Evolutionary conservation across 768 basidiomycete species (phyloP).

Genomic region (Boletus pseudo-olivaceus): DNA sequence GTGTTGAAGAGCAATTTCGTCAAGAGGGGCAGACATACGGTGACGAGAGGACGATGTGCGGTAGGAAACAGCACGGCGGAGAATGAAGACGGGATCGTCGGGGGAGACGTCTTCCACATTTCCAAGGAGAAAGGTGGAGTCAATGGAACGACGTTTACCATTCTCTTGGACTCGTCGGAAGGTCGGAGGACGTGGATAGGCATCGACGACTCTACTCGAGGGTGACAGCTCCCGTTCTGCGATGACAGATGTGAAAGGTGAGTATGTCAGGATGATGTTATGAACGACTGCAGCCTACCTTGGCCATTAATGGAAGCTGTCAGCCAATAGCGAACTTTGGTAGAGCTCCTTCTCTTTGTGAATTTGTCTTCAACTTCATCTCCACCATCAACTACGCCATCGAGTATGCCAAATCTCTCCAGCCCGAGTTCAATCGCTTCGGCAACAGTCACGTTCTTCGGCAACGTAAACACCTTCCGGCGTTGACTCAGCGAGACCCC

Average conservation of each 20-base stretch:
- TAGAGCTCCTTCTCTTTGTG: slow-evolving; percentile 71
- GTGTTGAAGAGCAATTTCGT: slow-evolving; percentile 77
- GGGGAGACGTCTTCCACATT: slow-evolving; percentile 68
- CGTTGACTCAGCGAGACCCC: slow-evolving; percentile 59
- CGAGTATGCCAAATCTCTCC: slow-evolving; percentile 91
- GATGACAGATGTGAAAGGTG: slow-evolving; percentile 9
- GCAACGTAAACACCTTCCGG: slow-evolving; percentile 85
- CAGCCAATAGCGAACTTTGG: slow-evolving; percentile 82
- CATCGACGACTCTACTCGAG: slow-evolving; percentile 81
- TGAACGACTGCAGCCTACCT: slow-evolving; percentile 43
- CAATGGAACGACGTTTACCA: slow-evolving; percentile 82
- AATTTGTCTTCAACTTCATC: slow-evolving; percentile 96
- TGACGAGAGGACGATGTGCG: slow-evolving; percentile 67
- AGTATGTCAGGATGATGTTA: neutral
- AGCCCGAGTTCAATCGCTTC: slow-evolving; percentile 92
- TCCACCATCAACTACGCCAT: slow-evolving; percentile 98
- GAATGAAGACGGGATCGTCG: slow-evolving; percentile 86
- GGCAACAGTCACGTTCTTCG: slow-evolving; percentile 92
- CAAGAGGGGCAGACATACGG: slow-evolving; percentile 71
- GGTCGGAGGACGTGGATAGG: slow-evolving; percentile 70
- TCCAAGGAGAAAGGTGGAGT: slow-evolving; percentile 71
- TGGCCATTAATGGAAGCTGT: slow-evolving; percentile 53
- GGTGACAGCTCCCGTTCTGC: slow-evolving; percentile 77
- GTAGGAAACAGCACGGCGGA: slow-evolving; percentile 78
- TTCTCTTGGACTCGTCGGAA: slow-evolving; percentile 57